A percentile compares a stretch with the other conserved stretches of the same genome.
phyloP scores from a whole-genome alignment of 805 yeast genomes.

The Torulaspora gathmanii region DNA sequence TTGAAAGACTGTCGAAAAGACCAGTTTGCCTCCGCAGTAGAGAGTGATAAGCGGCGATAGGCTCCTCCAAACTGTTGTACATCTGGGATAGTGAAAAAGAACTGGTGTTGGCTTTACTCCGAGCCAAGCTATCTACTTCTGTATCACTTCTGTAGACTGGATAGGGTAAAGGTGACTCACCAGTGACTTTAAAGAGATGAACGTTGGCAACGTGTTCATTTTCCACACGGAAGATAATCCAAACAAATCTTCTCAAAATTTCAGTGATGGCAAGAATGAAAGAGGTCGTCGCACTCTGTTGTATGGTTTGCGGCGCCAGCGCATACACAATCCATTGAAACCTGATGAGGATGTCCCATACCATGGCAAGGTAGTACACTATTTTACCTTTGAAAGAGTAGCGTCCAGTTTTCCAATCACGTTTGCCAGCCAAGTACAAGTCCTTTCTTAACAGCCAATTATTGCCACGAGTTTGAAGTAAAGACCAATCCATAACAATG shows the following conservation, averaged over 20 bases:
- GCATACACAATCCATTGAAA: slow-evolving; percentile 93
- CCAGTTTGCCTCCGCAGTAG: slow-evolving; percentile 26
- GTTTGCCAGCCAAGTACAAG: slow-evolving; percentile 52
- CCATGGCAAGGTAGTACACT: slow-evolving; percentile 69
- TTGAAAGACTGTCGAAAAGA: slow-evolving; percentile 29
- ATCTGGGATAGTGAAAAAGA: slow-evolving; percentile 9
- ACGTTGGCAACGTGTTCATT: slow-evolving; percentile 95
- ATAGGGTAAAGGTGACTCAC: slow-evolving; percentile 84
- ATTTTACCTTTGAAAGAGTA: slow-evolving; percentile 33
- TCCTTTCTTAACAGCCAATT: slow-evolving; percentile 64
- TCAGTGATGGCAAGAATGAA: slow-evolving; percentile 82
- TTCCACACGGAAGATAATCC: slow-evolving; percentile 92
- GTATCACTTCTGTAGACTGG: slow-evolving; percentile 28
- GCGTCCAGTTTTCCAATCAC: slow-evolving; percentile 34
- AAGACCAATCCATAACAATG: slow-evolving; percentile 91
- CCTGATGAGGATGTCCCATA: slow-evolving; percentile 66
- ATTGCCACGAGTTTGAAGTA: slow-evolving; percentile 60
- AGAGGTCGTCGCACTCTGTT: slow-evolving; percentile 83
- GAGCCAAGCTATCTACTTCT: slow-evolving; percentile 9
- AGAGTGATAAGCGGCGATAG: slow-evolving; percentile 23
- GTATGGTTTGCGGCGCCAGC: slow-evolving; percentile 66
- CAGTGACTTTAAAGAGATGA: slow-evolving; percentile 74
- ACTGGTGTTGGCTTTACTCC: slow-evolving; percentile 4
- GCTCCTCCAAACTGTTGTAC: slow-evolving; percentile 15
- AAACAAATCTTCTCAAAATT: slow-evolving; percentile 72